Conservation (phyloP, 2,329 filamentous ascomycete genomes). For the Fusarium sp. region DNA sequence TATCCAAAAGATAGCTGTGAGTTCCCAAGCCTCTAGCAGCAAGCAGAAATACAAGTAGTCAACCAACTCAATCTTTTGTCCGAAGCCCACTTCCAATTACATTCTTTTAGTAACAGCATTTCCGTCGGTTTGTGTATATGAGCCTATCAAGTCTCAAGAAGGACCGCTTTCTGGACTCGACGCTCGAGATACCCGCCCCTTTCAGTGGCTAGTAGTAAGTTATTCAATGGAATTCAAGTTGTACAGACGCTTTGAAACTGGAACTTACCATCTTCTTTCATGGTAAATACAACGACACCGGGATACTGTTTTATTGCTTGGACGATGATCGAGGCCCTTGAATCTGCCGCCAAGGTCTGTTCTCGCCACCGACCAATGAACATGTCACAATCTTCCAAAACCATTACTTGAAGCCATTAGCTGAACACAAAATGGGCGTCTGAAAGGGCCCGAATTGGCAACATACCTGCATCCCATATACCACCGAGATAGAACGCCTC, state of each 20-base stretch:
- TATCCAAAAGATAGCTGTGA: too few species aligned
- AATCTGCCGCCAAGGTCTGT: accelerated
- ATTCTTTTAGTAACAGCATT: too few species aligned
- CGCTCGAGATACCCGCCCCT: too few species aligned
- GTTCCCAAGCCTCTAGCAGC: too few species aligned
- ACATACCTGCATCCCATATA: background rate
- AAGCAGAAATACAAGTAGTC: accelerated
- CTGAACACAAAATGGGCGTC: accelerated
- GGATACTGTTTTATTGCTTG: background rate
- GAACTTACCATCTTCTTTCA: accelerated
- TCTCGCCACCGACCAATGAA: background rate
- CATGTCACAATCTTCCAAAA: background rate
- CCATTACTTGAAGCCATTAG: background rate
- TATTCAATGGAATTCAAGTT: background rate
- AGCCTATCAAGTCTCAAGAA: too few species aligned
- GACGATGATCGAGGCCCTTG: background rate
- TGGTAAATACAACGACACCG: background rate
- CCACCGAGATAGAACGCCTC: background rate
- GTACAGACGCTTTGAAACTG: accelerated
- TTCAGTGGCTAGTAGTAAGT: too few species aligned
- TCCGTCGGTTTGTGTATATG: too few species aligned
- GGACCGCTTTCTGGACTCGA: too few species aligned
- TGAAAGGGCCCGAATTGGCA: too few species aligned
- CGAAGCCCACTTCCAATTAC: too few species aligned
- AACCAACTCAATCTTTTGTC: too few species aligned